phyloP scores from a whole-genome alignment of 106 monocot genomes.

The Hemerocallis citrina region DNA sequence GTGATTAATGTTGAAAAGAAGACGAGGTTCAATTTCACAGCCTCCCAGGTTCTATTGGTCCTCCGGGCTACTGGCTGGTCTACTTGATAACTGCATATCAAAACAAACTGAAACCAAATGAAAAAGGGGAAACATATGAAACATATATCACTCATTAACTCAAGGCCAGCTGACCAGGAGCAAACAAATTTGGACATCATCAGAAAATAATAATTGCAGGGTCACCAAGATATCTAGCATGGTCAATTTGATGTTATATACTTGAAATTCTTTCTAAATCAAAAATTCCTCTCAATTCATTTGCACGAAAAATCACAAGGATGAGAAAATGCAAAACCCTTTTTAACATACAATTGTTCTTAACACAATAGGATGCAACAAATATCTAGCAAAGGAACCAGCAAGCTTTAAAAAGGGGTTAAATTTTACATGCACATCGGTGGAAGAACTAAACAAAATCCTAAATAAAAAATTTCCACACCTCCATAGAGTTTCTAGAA shows the following conservation, averaged over 20 bases:
- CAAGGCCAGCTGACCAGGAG: no score
- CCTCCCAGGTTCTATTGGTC: slow-evolving; percentile 5
- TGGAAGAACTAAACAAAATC: background rate
- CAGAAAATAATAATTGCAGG: no score
- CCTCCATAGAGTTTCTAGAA: slow-evolving; percentile 50
- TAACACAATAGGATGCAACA: no score
- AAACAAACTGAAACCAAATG: slow-evolving; percentile 4
- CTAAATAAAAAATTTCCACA: slow-evolving; percentile 1
- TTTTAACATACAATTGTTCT: background rate
- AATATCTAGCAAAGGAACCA: background rate
- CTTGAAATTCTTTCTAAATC: no score
- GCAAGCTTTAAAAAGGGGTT: background rate
- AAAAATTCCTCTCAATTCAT: no score
- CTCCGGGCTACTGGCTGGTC: background rate
- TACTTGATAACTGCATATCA: slow-evolving; percentile 26
- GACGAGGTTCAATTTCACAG: slow-evolving; percentile 6
- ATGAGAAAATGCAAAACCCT: background rate
- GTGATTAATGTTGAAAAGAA: background rate
- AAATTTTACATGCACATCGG: background rate
- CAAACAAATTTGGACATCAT: no score
- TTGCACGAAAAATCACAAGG: background rate
- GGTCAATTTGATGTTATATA: no score
- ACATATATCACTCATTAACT: no score
- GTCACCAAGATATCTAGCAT: no score
- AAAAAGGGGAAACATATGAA: background rate